phyloP scores from a whole-genome alignment of 2,329 filamentous ascomycete species.

The Monosporascus sp. region DNA sequence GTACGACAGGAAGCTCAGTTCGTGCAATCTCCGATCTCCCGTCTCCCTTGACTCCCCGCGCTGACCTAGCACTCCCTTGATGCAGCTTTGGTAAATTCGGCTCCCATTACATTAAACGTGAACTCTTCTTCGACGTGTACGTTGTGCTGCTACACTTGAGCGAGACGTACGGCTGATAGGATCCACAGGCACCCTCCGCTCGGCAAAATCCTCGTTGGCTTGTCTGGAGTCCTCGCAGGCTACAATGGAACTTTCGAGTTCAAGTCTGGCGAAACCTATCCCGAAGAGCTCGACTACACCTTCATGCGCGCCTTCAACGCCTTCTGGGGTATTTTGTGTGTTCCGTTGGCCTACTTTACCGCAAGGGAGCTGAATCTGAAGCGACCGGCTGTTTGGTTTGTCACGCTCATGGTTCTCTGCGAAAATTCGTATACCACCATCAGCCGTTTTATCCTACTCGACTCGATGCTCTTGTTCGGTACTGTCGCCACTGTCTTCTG shows the following conservation, averaged over 20 bases:
- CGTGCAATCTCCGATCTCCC: slow-evolving; percentile 23
- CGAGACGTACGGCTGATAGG: slow-evolving; percentile 11
- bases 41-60: slow-evolving; percentile 11
- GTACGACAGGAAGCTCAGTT: slow-evolving; percentile 51
- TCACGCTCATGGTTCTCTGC: slow-evolving; percentile 94
- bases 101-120: slow-evolving; percentile 96
- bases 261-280: slow-evolving; percentile 96
- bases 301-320: slow-evolving; percentile 99
- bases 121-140: slow-evolving; percentile 90
- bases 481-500: slow-evolving; percentile 97
- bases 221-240: slow-evolving; percentile 91
- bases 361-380: slow-evolving; percentile 85
- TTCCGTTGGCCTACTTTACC: slow-evolving; percentile 93
- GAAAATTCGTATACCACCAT: slow-evolving; percentile 99
- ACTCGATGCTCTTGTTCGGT: slow-evolving; percentile 97
- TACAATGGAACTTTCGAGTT: slow-evolving; percentile 99
- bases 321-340: slow-evolving; percentile 84
- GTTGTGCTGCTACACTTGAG: slow-evolving; percentile 17
- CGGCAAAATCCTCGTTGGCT: slow-evolving; percentile 95
- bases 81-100: slow-evolving; percentile 90
- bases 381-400: slow-evolving; percentile 85
- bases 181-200: slow-evolving; percentile 64
- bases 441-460: slow-evolving; percentile 93
- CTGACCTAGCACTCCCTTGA: slow-evolving; percentile 19
- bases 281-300: slow-evolving; percentile 88